Base-by-base conservation (phyloP, 345 rosid genomes). In the Populus ilicifolia region DNA sequence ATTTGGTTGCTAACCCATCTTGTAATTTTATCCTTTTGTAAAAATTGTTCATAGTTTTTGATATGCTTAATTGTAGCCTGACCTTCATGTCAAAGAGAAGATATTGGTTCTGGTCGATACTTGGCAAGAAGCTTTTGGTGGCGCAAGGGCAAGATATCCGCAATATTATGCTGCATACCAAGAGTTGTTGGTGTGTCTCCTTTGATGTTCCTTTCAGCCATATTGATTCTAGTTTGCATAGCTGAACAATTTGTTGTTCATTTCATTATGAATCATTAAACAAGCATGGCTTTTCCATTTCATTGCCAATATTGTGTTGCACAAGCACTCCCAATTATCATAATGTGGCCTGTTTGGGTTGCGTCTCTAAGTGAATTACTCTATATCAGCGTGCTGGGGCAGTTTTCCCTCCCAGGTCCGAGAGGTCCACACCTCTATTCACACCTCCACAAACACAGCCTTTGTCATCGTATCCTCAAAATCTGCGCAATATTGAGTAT, bases 101-200 rank as follows among this genome's bases (percentile, higher is more conserved):
- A 90, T 96, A 80, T 72, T 96, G 80, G 85, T 77, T 75, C 89
- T 96, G 72, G 86, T 96, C 54, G 99, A 94, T 79, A 96, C 97
- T 52, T 96, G 99, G 99, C 99, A 96, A 92, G 99, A 96, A 85
- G 98, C 97, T 71, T 96, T 96, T 82, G 99, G 98, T 76, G 98
- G 97, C 54, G 82, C 98, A 35, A 90, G 96, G 85, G 94, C 99
- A 72, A 94, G 98, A 91, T 94, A 92, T 91, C 96, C 99, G 52
- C 99, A 96, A 82, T 96, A 94, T 83, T 94, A 87, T 89, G 90
- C 92, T 36, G 98, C 92, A 80, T 96, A 96, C 84, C 99, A 94
- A 84, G 99, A 96, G 85, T 86, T 96, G 86, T 79, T 94, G 99
- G 99, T 96, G 90, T 35, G 90, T 83, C 59, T 80, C 27, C 35